phyloP scores from a whole-genome alignment of 2,329 filamentous ascomycete species.

The Zymoseptoria crescenta region DNA sequence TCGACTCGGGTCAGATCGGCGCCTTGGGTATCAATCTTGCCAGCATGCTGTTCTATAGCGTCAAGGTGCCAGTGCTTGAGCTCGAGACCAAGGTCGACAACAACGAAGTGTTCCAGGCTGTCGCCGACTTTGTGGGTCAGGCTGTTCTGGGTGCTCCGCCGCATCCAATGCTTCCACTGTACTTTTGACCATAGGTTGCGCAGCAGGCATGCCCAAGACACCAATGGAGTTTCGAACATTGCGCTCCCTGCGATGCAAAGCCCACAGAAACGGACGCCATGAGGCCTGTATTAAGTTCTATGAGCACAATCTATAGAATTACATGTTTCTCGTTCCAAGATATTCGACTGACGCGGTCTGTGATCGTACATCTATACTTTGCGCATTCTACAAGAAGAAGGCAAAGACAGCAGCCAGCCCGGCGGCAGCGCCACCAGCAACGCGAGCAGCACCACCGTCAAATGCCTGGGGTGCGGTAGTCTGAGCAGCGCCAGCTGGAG shows the following conservation, averaged over 20 bases:
- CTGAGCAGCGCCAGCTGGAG: neutral
- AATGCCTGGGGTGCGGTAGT: neutral
- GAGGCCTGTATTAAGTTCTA: neutral
- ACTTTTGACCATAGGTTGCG: no score
- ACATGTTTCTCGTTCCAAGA: neutral
- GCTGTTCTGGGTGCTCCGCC: neutral
- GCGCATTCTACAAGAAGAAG: neutral
- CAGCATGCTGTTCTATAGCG: neutral
- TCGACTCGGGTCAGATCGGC: slow-evolving; percentile 29
- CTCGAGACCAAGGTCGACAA: neutral
- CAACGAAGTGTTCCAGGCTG: neutral
- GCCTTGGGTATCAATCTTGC: neutral
- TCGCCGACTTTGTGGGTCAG: neutral
- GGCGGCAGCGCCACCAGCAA: neutral
- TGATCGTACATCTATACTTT: neutral
- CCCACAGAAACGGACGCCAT: no score
- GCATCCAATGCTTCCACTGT: neutral
- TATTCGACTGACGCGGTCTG: neutral
- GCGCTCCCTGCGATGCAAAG: no score
- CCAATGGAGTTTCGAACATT: no score
- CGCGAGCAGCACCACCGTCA: neutral
- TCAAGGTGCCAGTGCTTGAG: no score
- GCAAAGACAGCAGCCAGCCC: neutral
- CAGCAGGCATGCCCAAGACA: no score
- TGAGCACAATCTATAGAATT: neutral